phyloP scores from a whole-genome alignment of 495 filamentous ascomycete species.

The Neurospora sp. region DNA sequence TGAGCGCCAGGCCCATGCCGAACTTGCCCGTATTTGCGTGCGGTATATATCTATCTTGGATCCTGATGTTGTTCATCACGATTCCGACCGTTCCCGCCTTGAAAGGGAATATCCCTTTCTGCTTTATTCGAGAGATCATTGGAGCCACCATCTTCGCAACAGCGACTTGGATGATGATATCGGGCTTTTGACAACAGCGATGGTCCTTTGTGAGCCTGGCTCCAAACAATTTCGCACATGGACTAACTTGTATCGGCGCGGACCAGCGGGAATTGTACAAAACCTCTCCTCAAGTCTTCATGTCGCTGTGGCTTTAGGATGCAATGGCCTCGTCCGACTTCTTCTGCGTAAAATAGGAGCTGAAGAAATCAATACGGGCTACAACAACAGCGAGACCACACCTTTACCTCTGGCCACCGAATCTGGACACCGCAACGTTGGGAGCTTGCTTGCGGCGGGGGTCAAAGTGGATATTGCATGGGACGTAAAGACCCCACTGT shows the following conservation, averaged over 20 bases:
- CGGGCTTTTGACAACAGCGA: neutral
- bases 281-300: neutral
- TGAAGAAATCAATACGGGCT: neutral
- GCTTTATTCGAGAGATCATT: neutral
- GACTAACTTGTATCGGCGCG: no score
- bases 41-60: neutral
- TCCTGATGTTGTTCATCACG: neutral
- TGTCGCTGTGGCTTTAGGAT: neutral
- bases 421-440: fast-evolving
- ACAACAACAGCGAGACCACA: fast-evolving
- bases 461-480: neutral
- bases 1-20: neutral
- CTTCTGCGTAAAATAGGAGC: neutral
- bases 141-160: neutral
- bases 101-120: neutral
- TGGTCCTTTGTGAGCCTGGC: neutral
- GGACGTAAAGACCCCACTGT: fast-evolving
- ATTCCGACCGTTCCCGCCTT: fast-evolving
- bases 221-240: neutral
- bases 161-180: neutral
- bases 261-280: neutral
- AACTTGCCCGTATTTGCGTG: neutral
- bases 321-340: neutral
- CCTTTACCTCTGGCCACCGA: neutral
- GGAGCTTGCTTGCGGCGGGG: neutral